A percentile compares a stretch with the other conserved stretches of the same genome.
Evolutionary conservation across 2,329 filamentous ascomycete species (phyloP).

Genomic region (Rutstroemia sp.): DNA sequence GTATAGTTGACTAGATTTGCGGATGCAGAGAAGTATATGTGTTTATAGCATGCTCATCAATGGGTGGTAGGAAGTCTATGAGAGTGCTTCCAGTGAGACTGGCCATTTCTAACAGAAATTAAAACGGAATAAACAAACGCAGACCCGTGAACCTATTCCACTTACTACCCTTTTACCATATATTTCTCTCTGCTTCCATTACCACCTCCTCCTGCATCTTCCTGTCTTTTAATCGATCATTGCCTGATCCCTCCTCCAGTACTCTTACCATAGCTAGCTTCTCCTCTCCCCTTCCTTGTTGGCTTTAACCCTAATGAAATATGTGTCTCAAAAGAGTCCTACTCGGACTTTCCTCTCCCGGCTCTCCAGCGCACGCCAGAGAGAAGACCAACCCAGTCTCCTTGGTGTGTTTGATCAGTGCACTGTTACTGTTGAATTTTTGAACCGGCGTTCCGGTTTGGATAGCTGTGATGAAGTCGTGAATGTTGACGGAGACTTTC

Average conservation of each 20-base stretch:
- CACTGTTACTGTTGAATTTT: no score
- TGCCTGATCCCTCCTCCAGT: slow-evolving; percentile 3
- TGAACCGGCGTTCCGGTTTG: accelerated
- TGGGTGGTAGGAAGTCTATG: no score
- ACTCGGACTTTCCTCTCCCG: not conserved
- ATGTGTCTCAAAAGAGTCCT: not conserved
- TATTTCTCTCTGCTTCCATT: no score
- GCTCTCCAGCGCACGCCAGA: not conserved
- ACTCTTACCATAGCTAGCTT: not conserved
- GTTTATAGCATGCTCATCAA: no score
- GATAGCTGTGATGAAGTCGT: not conserved
- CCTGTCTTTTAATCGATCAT: not conserved
- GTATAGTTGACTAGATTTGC: no score
- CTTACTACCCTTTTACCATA: no score
- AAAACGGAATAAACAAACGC: no score
- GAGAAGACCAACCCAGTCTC: not conserved
- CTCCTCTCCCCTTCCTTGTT: not conserved
- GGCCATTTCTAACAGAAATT: no score
- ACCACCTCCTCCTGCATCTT: not conserved
- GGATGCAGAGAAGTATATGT: no score
- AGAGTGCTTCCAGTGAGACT: no score
- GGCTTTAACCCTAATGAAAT: not conserved
- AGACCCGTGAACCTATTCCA: no score
- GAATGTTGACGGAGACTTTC: not conserved
- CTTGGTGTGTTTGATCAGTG: not conserved